Conservation (phyloP, 2,329 filamentous ascomycete species). For the Microsporum ferrugineum region DNA sequence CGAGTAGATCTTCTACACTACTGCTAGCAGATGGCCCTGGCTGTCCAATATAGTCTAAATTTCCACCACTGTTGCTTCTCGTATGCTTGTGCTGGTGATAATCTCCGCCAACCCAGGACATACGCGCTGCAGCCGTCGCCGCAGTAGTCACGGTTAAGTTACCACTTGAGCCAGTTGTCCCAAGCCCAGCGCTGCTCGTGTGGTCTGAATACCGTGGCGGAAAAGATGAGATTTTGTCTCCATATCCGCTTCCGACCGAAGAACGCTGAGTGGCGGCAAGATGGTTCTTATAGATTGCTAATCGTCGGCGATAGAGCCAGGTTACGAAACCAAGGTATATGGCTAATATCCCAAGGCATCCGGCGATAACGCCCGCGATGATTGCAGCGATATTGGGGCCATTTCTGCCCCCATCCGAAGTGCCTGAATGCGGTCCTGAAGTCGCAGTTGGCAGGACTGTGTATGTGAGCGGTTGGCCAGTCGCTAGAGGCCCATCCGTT, state of each 20-base stretch:
- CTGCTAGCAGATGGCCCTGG: constrained; percentile 31
- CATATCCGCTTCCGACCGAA: constrained; percentile 32
- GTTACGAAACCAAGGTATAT: constrained; percentile 67
- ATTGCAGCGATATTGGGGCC: constrained; percentile 45
- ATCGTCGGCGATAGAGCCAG: constrained; percentile 62
- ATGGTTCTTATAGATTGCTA: constrained; percentile 58
- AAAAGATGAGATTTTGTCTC: constrained; percentile 10
- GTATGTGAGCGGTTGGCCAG: constrained; percentile 57
- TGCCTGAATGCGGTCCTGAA: not conserved
- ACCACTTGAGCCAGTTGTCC: not conserved
- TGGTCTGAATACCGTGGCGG: constrained; percentile 16
- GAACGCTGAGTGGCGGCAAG: constrained; percentile 54
- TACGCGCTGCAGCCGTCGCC: not conserved
- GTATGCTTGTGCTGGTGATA: not conserved
- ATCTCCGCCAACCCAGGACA: not conserved
- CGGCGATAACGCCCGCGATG: constrained; percentile 51
- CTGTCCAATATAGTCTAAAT: constrained; percentile 7
- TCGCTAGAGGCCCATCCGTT: constrained; percentile 58
- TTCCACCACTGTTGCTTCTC: not conserved
- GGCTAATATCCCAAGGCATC: constrained; percentile 52
- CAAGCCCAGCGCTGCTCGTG: constrained; percentile 13
- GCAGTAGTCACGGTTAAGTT: constrained; percentile 14
- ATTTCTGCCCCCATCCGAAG: constrained; percentile 20
- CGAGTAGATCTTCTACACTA: constrained; percentile 47
- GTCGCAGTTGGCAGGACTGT: constrained; percentile 39